Conservation (phyloP, 306 rosid species). For the Herpetospermum pedunculosum region DNA sequence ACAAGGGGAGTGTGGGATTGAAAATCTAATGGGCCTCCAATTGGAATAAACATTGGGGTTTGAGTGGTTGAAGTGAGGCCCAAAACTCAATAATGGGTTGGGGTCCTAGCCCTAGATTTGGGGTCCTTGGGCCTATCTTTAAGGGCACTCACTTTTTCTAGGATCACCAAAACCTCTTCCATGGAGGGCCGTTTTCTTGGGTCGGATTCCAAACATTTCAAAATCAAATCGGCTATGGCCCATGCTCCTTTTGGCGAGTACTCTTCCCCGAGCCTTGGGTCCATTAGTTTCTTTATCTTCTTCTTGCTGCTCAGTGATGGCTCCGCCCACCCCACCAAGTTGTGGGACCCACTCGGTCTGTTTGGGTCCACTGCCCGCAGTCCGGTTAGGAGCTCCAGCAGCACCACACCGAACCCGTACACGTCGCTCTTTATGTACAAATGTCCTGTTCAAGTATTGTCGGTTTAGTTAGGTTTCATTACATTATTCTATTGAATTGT, state of each 20-base stretch:
- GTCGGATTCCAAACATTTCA: slow-evolving; percentile 40
- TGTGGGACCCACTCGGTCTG: slow-evolving; percentile 17
- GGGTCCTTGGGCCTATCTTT: slow-evolving; percentile 21
- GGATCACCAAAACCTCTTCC: slow-evolving; percentile 31
- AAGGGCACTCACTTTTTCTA: slow-evolving; percentile 21
- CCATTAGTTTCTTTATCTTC: slow-evolving; percentile 39
- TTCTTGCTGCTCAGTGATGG: slow-evolving; percentile 28
- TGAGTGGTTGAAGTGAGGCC: background rate
- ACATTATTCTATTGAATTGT: no score
- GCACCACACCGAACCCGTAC: slow-evolving; percentile 79
- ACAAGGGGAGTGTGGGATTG: background rate
- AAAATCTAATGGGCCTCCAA: slow-evolving; percentile 1
- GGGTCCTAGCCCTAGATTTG: slow-evolving; percentile 10
- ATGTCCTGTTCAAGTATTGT: slow-evolving; percentile 39
- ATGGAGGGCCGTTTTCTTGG: slow-evolving; percentile 57
- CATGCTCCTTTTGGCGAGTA: slow-evolving; percentile 34
- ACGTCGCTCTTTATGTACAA: slow-evolving; percentile 78
- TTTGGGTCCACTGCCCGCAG: slow-evolving; percentile 33
- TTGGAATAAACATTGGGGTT: background rate
- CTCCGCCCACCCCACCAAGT: slow-evolving; percentile 32
- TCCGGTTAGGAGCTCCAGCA: slow-evolving; percentile 68
- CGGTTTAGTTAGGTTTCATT: no score
- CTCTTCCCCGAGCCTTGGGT: slow-evolving; percentile 20
- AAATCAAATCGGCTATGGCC: slow-evolving; percentile 30
- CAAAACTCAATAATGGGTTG: background rate